Conservation (phyloP, 768 basidiomycete genomes). For the Collybia nuda region DNA sequence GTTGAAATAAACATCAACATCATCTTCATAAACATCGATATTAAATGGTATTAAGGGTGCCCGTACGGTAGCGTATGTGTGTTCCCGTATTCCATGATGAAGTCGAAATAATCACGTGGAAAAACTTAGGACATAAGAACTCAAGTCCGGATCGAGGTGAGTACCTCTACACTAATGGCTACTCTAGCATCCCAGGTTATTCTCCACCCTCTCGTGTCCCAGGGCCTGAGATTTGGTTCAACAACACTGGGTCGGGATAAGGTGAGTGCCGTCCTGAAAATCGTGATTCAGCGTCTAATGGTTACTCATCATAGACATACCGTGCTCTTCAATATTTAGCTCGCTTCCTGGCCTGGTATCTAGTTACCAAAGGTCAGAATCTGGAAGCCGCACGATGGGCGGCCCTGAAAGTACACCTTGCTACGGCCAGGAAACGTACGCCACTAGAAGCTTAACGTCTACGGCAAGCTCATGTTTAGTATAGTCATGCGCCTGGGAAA, state of each 20-base stretch:
- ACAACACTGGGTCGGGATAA: constrained; percentile 93
- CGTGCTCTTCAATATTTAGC: constrained; percentile 90
- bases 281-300: neutral
- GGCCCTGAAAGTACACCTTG: constrained; percentile 84
- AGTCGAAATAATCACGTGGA: too few relatives aligned
- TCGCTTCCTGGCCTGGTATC: constrained; percentile 85
- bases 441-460: constrained; percentile 3
- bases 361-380: constrained; percentile 68
- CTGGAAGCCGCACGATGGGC: constrained; percentile 74
- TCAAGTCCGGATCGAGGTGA: too few relatives aligned
- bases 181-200: constrained; percentile 71
- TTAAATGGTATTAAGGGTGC: too few relatives aligned
- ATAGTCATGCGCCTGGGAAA: constrained; percentile 92
- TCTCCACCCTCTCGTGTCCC: constrained; percentile 80
- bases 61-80: too few relatives aligned
- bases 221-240: constrained; percentile 70
- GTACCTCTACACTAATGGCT: constrained; percentile 34
- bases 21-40: too few relatives aligned
- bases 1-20: too few relatives aligned
- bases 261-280: constrained; percentile 36
- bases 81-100: too few relatives aligned
- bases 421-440: constrained; percentile 82
- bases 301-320: constrained; percentile 59
- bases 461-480: neutral
- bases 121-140: too few relatives aligned